Conservation (phyloP, 2,329 filamentous ascomycete species). For the Penicillium sp. region DNA sequence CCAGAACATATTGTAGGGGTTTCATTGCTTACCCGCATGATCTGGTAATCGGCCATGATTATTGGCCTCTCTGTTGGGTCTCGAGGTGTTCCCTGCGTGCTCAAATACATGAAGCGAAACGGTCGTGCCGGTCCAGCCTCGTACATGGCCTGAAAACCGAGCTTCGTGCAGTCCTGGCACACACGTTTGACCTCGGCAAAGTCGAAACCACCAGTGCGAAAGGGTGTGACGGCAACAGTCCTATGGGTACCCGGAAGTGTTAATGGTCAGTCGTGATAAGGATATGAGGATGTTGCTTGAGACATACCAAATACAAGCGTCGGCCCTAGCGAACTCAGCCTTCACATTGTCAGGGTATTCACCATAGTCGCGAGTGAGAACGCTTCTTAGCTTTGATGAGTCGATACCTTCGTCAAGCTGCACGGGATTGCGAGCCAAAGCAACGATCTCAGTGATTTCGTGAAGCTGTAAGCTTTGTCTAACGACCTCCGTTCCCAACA, state of each 20-base stretch:
- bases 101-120: conserved; percentile 52
- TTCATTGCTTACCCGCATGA: conserved; percentile 10
- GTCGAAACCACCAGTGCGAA: conserved; percentile 29
- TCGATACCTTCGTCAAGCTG: not conserved
- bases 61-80: conserved; percentile 46
- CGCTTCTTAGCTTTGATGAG: conserved; percentile 30
- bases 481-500: conserved; percentile 37
- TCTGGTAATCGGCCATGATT: conserved; percentile 7
- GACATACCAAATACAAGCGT: conserved; percentile 41
- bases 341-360: conserved; percentile 33
- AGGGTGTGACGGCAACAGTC: conserved; percentile 24
- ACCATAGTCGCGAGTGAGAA: conserved; percentile 34
- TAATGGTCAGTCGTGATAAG: too few relatives aligned
- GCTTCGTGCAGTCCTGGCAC: conserved; percentile 42
- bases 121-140: conserved; percentile 30
- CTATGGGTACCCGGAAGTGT: not conserved
- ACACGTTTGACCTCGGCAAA: conserved; percentile 42
- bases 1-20: not conserved
- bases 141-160: conserved; percentile 38
- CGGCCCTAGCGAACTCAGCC: conserved; percentile 29
- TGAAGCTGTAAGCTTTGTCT: conserved; percentile 29
- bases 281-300: not conserved
- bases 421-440: conserved; percentile 7
- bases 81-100: conserved; percentile 45
- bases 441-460: conserved; percentile 15